phyloP scores from a whole-genome alignment of 257 asterid species.

The Thymus mandschuricus region DNA sequence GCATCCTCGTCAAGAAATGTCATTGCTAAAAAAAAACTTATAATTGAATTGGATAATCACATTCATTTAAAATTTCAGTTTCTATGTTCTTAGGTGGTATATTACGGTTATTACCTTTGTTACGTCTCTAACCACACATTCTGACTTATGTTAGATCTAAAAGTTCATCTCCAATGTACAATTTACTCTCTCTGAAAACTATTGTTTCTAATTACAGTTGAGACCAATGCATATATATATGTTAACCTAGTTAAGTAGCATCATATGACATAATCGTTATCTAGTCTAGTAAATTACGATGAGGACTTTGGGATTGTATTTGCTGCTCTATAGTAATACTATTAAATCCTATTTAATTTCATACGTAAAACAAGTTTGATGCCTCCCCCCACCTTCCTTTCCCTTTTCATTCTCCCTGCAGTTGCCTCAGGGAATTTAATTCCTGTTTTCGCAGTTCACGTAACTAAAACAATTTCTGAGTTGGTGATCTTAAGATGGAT shows the following conservation, averaged over 20 bases:
- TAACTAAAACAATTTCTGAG: not conserved
- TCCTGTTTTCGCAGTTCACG: not conserved
- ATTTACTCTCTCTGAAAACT: not conserved
- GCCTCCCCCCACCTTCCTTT: conserved; percentile 1
- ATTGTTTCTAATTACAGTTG: not conserved
- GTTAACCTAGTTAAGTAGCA: not conserved
- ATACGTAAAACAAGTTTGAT: not conserved
- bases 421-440: not conserved
- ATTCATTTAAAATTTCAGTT: not conserved
- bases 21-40: not conserved
- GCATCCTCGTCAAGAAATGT: not conserved
- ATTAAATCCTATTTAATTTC: not conserved
- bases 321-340: not conserved
- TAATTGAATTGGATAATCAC: not conserved
- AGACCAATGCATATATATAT: too few relatives aligned
- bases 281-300: not conserved
- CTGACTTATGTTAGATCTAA: not conserved
- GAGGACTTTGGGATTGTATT: not conserved
- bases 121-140: not conserved
- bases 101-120: not conserved
- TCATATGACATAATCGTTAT: not conserved
- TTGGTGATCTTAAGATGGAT: not conserved
- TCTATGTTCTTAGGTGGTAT: not conserved
- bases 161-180: not conserved
- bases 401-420: not conserved